phyloP scores from a whole-genome alignment of 176 grass and related monocot species.

The Rhynchospora pubera region DNA sequence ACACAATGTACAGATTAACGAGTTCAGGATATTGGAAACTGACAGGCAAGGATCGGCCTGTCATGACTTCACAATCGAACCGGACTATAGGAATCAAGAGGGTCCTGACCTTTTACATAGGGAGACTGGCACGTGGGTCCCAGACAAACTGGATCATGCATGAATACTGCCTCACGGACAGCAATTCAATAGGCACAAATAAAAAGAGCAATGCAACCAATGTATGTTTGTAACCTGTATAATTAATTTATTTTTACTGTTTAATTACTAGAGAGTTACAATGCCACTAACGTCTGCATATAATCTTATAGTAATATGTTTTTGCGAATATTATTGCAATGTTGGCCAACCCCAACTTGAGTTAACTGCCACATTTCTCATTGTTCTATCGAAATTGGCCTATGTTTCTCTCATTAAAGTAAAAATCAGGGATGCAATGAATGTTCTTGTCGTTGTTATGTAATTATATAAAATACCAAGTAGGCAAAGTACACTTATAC shows the following conservation, averaged over 20 bases:
- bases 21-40: constrained; percentile 56
- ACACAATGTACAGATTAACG: constrained; percentile 13
- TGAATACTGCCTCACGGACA: constrained; percentile 56
- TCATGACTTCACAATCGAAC: constrained; percentile 35
- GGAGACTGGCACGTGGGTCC: constrained; percentile 10
- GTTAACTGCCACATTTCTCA: not conserved
- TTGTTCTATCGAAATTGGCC: not conserved
- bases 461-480: too few relatives aligned
- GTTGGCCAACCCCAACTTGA: not conserved
- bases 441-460: not conserved
- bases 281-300: not conserved
- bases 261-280: not conserved
- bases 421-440: not conserved
- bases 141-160: constrained; percentile 79
- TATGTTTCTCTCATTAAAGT: not conserved
- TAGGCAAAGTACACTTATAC: not conserved
- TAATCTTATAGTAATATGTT: not conserved
- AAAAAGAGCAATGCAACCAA: constrained; percentile 8
- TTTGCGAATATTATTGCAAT: not conserved
- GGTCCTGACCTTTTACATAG: constrained; percentile 48
- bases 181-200: not conserved
- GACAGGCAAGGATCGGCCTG: constrained; percentile 45
- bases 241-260: not conserved
- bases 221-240: not conserved
- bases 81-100: constrained; percentile 54